Evolutionary conservation across 2,329 filamentous ascomycete species (phyloP).

Genomic region (Boeremia exigua): DNA sequence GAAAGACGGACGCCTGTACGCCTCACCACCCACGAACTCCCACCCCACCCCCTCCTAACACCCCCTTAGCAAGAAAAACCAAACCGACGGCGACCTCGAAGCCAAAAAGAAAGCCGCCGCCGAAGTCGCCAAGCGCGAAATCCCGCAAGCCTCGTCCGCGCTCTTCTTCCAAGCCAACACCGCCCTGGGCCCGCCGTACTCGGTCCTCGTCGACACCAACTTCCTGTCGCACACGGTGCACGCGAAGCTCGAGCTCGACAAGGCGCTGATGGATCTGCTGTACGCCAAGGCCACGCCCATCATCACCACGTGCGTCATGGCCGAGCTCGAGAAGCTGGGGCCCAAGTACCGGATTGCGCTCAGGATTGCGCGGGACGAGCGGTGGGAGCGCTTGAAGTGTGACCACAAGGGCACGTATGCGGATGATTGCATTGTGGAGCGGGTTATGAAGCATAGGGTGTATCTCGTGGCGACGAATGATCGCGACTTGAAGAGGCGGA

Average conservation of each 20-base stretch:
- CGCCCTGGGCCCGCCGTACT: constrained; percentile 82
- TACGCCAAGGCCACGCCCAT: constrained; percentile 90
- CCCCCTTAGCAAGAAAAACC: constrained; percentile 70
- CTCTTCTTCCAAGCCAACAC: constrained; percentile 67
- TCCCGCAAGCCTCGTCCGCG: constrained; percentile 76
- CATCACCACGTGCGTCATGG: constrained; percentile 78
- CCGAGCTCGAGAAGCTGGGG: constrained; percentile 87
- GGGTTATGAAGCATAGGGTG: constrained; percentile 55
- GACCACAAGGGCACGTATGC: constrained; percentile 89
- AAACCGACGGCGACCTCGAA: constrained; percentile 66
- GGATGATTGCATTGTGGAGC: constrained; percentile 66
- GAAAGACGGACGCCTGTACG: constrained; percentile 73
- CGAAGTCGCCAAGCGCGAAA: constrained; percentile 73
- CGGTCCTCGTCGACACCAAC: constrained; percentile 61
- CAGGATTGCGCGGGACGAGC: constrained; percentile 84
- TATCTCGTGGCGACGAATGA: constrained; percentile 59
- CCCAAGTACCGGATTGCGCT: constrained; percentile 84
- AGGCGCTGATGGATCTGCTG: constrained; percentile 91
- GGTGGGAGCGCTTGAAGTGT: constrained; percentile 85
- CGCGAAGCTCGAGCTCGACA: constrained; percentile 84
- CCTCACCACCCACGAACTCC: constrained; percentile 18
- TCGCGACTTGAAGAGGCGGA: constrained; percentile 71
- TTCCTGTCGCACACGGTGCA: constrained; percentile 75
- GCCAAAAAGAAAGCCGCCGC: constrained; percentile 63
- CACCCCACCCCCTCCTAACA: constrained; percentile 20